A percentile compares a stretch with the other conserved stretches of the same genome.
Evolutionary conservation across 2,329 filamentous ascomycete genomes (phyloP).

Genomic region (Lecanosticta acicola): DNA sequence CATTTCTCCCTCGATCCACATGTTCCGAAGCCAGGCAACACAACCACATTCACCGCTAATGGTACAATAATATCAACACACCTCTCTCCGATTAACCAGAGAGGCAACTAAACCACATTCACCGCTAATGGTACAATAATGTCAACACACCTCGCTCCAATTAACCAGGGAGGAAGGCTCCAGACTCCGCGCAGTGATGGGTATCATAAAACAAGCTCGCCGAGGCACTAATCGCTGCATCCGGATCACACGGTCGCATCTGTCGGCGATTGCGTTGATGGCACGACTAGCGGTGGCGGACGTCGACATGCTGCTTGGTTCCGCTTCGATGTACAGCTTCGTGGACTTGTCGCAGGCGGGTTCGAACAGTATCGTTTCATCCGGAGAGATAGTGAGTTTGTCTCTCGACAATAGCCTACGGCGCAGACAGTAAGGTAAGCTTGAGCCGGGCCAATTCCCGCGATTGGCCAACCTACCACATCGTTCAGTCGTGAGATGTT

Average conservation of each 20-base stretch:
- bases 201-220: background rate
- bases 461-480: constrained; percentile 7
- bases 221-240: too few relatives aligned
- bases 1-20: too few relatives aligned
- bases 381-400: constrained; percentile 3
- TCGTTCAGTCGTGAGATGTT: constrained; percentile 4
- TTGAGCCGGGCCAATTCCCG: too few relatives aligned
- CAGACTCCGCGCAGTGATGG: background rate
- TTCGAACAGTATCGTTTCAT: background rate
- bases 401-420: constrained; percentile 7
- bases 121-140: too few relatives aligned
- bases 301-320: background rate
- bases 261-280: background rate
- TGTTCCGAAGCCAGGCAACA: too few relatives aligned
- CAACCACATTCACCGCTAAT: too few relatives aligned
- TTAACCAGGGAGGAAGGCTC: too few relatives aligned
- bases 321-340: too few relatives aligned
- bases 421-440: background rate
- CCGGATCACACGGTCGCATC: background rate
- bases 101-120: too few relatives aligned
- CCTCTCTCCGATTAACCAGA: too few relatives aligned
- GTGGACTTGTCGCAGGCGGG: background rate
- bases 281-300: background rate
- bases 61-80: too few relatives aligned
- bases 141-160: too few relatives aligned